Percentiles rank a stretch among this genome's conserved stretches.
phyloP scores from a whole-genome alignment of 192 early-diverging fungal species.

The Rhizophagus clarus region DNA sequence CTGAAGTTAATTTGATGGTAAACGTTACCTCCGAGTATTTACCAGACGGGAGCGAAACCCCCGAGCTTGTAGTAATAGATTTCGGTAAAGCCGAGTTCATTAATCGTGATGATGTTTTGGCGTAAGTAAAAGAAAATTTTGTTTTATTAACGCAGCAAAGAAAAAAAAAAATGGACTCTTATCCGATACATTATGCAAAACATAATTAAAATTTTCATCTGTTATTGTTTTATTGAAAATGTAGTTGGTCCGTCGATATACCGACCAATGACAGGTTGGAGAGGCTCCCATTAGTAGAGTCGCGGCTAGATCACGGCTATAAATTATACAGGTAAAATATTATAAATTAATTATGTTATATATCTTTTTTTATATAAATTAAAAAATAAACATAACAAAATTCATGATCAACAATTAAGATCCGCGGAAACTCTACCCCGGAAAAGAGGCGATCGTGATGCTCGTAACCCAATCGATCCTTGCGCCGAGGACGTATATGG shows the following conservation, averaged over 20 bases:
- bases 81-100: constrained; percentile 66
- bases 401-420: constrained; percentile 39
- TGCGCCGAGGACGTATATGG: constrained; percentile 59
- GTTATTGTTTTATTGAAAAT: background rate
- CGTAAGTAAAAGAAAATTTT: constrained; percentile 50
- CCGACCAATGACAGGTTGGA: constrained; percentile 47
- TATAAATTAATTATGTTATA: background rate
- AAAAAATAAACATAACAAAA: too few species aligned
- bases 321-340: constrained; percentile 43
- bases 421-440: constrained; percentile 58
- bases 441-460: constrained; percentile 47
- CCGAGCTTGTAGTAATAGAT: constrained; percentile 57
- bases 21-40: constrained; percentile 45
- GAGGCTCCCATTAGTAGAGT: constrained; percentile 49
- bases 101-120: constrained; percentile 43
- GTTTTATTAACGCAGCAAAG: background rate
- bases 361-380: background rate
- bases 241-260: constrained; percentile 36
- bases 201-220: too few species aligned
- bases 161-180: too few species aligned
- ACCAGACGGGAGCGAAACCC: constrained; percentile 47
- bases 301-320: constrained; percentile 66
- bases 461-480: constrained; percentile 47
- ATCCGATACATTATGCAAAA: too few species aligned
- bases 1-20: constrained; percentile 67